phyloP scores from a whole-genome alignment of 768 basidiomycete species.

The Baorangia bicolor region DNA sequence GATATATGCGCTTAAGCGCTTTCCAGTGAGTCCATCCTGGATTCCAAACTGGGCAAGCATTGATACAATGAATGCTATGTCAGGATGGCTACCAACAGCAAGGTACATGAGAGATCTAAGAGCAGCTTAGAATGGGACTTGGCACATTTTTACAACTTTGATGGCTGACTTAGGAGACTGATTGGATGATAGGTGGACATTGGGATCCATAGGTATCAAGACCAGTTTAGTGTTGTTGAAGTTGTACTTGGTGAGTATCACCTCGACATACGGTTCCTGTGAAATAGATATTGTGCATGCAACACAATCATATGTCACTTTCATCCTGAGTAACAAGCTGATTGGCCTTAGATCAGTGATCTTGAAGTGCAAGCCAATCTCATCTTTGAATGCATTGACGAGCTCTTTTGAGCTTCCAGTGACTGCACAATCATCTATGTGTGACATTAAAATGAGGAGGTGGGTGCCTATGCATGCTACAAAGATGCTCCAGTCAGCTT shows the following conservation, averaged over 20 bases:
- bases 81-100: too few species aligned
- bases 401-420: neutral
- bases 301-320: neutral
- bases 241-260: constrained; percentile 2
- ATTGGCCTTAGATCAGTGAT: constrained; percentile 3
- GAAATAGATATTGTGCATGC: neutral
- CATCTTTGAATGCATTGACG: neutral
- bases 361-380: neutral
- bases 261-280: neutral
- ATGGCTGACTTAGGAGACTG: neutral
- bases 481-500: constrained; percentile 9
- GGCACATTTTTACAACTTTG: neutral
- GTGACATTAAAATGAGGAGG: neutral
- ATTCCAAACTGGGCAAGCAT: too few species aligned
- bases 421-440: constrained; percentile 7
- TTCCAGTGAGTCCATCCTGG: too few species aligned
- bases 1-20: neutral
- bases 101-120: neutral
- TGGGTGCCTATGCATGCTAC: neutral
- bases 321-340: constrained; percentile 12
- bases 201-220: neutral
- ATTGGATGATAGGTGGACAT: neutral
- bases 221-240: neutral
- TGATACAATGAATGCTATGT: too few species aligned
- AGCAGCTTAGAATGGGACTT: neutral